phyloP scores from a whole-genome alignment of 805 yeast species.

The Kluyveromyces wickerhamii region DNA sequence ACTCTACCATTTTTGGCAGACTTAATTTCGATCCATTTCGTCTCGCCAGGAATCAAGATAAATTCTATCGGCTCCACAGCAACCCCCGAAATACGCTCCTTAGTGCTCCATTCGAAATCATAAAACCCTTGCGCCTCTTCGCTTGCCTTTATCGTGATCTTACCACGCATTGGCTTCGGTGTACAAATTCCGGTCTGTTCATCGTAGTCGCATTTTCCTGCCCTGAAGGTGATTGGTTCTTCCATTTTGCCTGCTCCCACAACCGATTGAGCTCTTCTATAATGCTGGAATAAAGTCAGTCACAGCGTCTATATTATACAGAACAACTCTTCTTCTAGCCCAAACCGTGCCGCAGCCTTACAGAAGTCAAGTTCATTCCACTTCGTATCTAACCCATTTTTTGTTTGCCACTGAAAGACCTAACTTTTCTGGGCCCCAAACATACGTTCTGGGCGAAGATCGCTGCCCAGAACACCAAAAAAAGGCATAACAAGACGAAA shows the following conservation, averaged over 20 bases:
- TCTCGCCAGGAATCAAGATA: constrained; percentile 78
- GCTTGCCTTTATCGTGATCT: constrained; percentile 24
- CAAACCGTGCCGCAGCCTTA: no score
- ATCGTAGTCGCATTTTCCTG: constrained; percentile 54
- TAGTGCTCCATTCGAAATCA: constrained; percentile 29
- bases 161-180: constrained; percentile 52
- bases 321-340: no score
- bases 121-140: constrained; percentile 29
- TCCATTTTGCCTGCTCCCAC: background rate
- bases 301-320: no score
- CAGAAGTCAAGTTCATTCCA: no score
- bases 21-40: constrained; percentile 59
- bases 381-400: no score
- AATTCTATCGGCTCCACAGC: constrained; percentile 32
- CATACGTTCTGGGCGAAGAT: no score
- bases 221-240: constrained; percentile 39
- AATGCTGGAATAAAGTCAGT: no score
- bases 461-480: no score
- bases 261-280: no score
- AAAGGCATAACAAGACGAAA: no score
- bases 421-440: no score
- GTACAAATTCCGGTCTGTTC: constrained; percentile 48
- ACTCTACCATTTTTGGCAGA: constrained; percentile 74
- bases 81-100: constrained; percentile 23
- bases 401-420: no score